Base-by-base conservation (phyloP, 805 yeast species). In the Scheffersomyces ergatensis region DNA sequence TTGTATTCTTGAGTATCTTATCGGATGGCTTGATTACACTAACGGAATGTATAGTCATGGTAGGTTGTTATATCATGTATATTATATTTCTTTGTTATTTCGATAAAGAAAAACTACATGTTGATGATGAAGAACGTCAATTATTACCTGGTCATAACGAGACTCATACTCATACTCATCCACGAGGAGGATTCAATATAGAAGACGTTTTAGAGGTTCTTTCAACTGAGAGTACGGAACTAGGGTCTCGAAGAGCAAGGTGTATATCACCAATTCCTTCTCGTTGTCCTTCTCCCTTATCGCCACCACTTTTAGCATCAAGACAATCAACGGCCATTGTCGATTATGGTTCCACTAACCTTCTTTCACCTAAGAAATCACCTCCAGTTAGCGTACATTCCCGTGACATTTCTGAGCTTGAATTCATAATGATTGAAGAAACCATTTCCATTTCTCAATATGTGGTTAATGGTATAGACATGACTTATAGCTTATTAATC, bases 21-120 rank as follows among this genome's bases (percentile, higher is more conserved):
- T 51, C 58, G 9, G 74, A 68, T 46, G 67, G 67, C 18, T 50
- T 51, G 33, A 55, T 68, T 16, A 67, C 70, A 9, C 16, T 51
- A 11, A 8, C 44, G 1, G 74, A 68, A 46, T 58, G 68, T 38
- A 25, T 48, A 2, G 14, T 50, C 7, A 58, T 68, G 65, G 43
- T 53, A 0, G 26, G 36, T 3, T 39, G 51, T 7, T 63, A 64
- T 40, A 18, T 55, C 3, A 26, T 41, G 5, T 65, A 63, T 42
- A 48, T 64, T 21, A 26, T 43, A 11, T 62, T 58, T 38, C 47
- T 62, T 37, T 49, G 46, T 30, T 37, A 45, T 20, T 40, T 41
- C 33, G 53, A 51, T 24, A 49, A 52, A 23, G 50, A 46, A 4
- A 46, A 45, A 17, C 41, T 44, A n/a, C 32, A 19, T 16, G 36